phyloP scores from a whole-genome alignment of 2,329 filamentous ascomycete genomes.

The Pseudogymnoascus sp. region DNA sequence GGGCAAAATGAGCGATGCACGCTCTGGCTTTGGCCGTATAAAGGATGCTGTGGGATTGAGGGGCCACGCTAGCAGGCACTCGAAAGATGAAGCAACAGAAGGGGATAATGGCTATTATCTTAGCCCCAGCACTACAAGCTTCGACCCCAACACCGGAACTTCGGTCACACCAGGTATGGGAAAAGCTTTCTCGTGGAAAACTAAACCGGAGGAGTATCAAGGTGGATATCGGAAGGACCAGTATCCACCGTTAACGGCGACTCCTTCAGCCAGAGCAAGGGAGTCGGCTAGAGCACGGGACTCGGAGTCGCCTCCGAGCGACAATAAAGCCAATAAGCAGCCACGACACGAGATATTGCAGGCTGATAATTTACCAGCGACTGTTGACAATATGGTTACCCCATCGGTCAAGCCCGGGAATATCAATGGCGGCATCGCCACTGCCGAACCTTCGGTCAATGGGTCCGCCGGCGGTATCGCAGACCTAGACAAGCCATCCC shows the following conservation, averaged over 20 bases:
- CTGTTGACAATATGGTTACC: neutral
- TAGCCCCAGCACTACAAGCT: constrained; percentile 17
- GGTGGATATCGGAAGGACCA: constrained; percentile 24
- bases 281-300: constrained; percentile 10
- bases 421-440: constrained; percentile 29
- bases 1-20: constrained; percentile 70
- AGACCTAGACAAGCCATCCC: constrained; percentile 49
- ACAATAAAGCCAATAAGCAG: constrained; percentile 13
- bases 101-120: constrained; percentile 20
- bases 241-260: constrained; percentile 6
- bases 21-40: constrained; percentile 75
- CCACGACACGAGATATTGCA: constrained; percentile 7
- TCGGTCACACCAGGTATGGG: constrained; percentile 29
- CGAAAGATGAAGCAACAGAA: constrained; percentile 42
- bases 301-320: constrained; percentile 13
- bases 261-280: neutral
- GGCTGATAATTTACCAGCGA: neutral
- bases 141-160: constrained; percentile 11
- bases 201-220: constrained; percentile 53
- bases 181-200: constrained; percentile 57
- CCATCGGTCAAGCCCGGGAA: neutral
- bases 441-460: constrained; percentile 46
- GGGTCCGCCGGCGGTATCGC: constrained; percentile 53
- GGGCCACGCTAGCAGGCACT: constrained; percentile 47
- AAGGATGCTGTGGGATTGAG: constrained; percentile 68